Conservation (phyloP, 495 filamentous ascomycete species). For the Podospora pseudoanserina region DNA sequence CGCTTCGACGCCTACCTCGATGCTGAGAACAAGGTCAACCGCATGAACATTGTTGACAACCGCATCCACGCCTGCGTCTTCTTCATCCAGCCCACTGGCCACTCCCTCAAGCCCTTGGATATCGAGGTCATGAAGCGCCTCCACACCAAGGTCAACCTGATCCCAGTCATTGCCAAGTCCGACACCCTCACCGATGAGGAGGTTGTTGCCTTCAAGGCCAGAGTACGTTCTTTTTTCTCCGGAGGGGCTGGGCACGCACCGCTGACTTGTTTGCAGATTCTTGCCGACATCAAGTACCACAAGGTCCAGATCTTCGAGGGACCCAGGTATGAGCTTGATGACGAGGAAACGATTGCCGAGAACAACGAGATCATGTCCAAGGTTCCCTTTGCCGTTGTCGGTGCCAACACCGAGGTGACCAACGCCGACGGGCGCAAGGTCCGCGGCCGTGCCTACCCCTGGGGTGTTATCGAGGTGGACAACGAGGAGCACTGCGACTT, state of each 20-base stretch:
- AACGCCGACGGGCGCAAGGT: conserved; percentile 92
- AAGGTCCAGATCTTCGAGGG: conserved; percentile 98
- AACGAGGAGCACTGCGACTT: conserved; percentile 99
- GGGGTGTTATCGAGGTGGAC: conserved; percentile 98
- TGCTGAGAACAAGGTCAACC: conserved; percentile 99
- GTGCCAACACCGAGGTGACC: conserved; percentile 88
- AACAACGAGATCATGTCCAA: conserved; percentile 99
- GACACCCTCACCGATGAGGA: conserved; percentile 98
- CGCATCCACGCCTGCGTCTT: conserved; percentile 97
- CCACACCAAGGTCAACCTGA: conserved; percentile 99
- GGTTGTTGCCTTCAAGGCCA: conserved; percentile 86
- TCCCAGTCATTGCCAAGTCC: conserved; percentile 97
- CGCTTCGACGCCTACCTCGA: conserved; percentile 97
- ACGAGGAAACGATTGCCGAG: conserved; percentile 98
- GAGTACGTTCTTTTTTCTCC: conserved; percentile 56
- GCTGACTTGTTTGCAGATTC: conserved; percentile 59
- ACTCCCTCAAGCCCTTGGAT: conserved; percentile 98
- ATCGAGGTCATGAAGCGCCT: conserved; percentile 99
- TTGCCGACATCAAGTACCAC: conserved; percentile 94
- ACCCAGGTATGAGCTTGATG: conserved; percentile 95
- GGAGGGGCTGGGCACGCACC: not conserved
- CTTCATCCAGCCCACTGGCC: conserved; percentile 98
- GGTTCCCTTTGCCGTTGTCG: conserved; percentile 96
- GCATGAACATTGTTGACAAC: conserved; percentile 99
- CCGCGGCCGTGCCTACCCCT: conserved; percentile 93